Evolutionary conservation across 176 grass and related monocot species (phyloP).

Genomic region (Thalia dealbata): DNA sequence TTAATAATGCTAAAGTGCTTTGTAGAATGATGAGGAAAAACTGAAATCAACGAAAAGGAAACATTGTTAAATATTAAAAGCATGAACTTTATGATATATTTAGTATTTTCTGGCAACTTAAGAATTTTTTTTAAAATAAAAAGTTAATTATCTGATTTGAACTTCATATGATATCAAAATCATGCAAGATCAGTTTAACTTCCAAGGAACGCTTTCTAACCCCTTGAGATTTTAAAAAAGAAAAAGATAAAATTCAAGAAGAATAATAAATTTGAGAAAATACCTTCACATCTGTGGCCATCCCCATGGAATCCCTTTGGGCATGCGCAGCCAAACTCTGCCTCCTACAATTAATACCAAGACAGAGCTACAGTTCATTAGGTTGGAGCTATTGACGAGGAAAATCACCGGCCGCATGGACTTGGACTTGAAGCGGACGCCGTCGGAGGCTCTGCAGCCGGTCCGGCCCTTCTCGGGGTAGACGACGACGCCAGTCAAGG

Average conservation of each 20-base stretch:
- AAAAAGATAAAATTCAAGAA: neutral
- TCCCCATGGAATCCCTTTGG: conserved; percentile 60
- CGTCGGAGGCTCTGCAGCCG: conserved; percentile 39
- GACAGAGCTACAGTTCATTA: no score
- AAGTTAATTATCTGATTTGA: no score
- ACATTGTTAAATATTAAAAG: no score
- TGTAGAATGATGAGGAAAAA: no score
- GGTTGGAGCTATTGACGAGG: conserved; percentile 74
- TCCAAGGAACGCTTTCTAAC: no score
- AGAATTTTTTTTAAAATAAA: no score
- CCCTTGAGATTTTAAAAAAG: no score
- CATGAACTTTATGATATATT: no score
- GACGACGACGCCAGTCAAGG: conserved; percentile 46
- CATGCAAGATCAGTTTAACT: neutral
- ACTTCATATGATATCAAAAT: neutral
- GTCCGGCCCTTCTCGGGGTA: conserved; percentile 39
- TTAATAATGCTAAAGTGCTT: no score
- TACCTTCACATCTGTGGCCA: conserved; percentile 59
- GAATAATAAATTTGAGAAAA: neutral
- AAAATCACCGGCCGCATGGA: conserved; percentile 54
- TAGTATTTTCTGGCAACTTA: no score
- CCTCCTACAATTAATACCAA: conserved; percentile 26
- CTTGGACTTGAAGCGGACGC: conserved; percentile 28
- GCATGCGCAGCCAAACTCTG: conserved; percentile 53
- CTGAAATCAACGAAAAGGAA: no score